phyloP scores from a whole-genome alignment of 345 rosid genomes.

The Linum trigynum region DNA sequence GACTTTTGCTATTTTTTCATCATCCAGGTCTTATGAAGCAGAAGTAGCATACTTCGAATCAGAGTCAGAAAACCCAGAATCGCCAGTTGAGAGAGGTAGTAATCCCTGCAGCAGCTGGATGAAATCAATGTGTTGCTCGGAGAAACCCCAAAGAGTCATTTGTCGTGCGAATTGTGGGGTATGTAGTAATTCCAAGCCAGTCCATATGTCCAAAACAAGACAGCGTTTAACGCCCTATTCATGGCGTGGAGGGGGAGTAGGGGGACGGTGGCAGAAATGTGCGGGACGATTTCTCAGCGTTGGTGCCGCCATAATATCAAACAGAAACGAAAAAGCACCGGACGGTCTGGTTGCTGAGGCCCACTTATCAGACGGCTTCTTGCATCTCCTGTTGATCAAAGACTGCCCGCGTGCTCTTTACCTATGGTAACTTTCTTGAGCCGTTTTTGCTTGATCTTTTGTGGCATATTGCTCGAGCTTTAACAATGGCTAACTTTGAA shows the following conservation, averaged over 20 bases:
- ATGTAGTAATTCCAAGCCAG: conserved; percentile 39
- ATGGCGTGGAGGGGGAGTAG: conserved; percentile 17
- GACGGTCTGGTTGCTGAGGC: conserved; percentile 97
- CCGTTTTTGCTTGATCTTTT: neutral
- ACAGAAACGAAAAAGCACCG: conserved; percentile 84
- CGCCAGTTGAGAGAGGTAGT: conserved; percentile 25
- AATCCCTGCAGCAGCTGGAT: conserved; percentile 21
- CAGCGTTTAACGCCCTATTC: conserved; percentile 22
- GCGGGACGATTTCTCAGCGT: conserved; percentile 71
- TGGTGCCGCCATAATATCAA: conserved; percentile 85
- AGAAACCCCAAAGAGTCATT: conserved; percentile 46
- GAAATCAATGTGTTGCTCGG: conserved; percentile 24
- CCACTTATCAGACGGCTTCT: conserved; percentile 85
- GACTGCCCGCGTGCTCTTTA: conserved; percentile 78
- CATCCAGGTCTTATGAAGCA: conserved; percentile 68
- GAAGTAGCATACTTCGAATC: conserved; percentile 63
- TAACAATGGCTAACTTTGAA: neutral
- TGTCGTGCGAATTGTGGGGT: conserved; percentile 64
- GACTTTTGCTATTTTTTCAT: neutral
- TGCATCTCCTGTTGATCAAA: conserved; percentile 75
- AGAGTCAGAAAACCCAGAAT: conserved; percentile 35
- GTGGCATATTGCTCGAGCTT: neutral
- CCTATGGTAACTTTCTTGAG: conserved; percentile 41
- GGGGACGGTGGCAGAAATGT: conserved; percentile 48
- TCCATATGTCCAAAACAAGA: conserved; percentile 12